Base-by-base conservation (phyloP, 805 yeast genomes). In the Ogataea paraovalis region DNA sequence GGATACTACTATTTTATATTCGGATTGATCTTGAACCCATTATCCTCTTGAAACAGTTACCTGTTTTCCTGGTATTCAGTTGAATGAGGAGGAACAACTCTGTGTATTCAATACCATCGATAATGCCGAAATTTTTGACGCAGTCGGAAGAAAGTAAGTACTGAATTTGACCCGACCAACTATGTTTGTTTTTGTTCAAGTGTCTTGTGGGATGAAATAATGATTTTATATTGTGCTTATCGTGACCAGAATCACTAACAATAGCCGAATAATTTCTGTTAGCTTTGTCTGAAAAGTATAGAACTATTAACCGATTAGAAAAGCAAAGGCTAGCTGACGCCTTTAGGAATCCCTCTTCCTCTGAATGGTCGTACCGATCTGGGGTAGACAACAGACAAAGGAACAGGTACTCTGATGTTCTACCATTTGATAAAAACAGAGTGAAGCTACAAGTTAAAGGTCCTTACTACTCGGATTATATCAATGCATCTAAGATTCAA, bases 341-440 rank as follows among this genome's bases (percentile, higher is more conserved):
- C 4, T 25, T 38, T 14, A 47, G 50, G n/a, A 48, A 56, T 39
- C 55, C 55, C 0, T 12, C 38, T 4, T 22, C 47, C 2, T 53
- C 61, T 13, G 45, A 45, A 37, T 61, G 61, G 59, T 44, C 62
- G 2, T 33, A 46, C 14, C 7, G 36, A 9, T 41, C 44, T 1
- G 61, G 58, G 1, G 3, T 38, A 1, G 36, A 43, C 13, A 58
- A 59, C 34, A 44, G 40, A 21, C 43, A 53, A 9, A 65, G 83
- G 47, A 85, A 85, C 55, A 66, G 91, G 45, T 85, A 85, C 59
- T 57, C 72, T 4, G 80, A 84, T 57, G 78, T 85, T 10, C 62
- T 80, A 39, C 89, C 94, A 0, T 86, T 75, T 70, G 88, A 85
- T 56, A 67, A 70, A 46, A 80, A 76, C 37, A 62, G 88, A 33